Conservation (phyloP, 2,329 filamentous ascomycete species). For the Neofusicoccum laricinum region DNA sequence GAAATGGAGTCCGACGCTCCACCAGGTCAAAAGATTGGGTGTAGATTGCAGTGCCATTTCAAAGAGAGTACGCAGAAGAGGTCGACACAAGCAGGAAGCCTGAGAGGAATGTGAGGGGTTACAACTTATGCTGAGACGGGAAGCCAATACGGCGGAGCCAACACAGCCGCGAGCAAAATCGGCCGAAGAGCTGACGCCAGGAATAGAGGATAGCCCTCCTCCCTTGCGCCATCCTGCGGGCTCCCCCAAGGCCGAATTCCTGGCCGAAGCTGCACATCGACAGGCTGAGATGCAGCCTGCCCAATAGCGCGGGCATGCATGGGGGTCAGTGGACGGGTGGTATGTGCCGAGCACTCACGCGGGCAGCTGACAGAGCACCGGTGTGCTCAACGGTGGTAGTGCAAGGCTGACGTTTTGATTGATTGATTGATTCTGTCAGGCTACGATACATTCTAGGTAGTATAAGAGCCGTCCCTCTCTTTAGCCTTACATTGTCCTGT, state of each 20-base stretch:
- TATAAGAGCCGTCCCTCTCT: too few relatives aligned
- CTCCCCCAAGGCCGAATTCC: slow-evolving; percentile 10
- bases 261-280: background rate
- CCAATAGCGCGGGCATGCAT: background rate
- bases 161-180: background rate
- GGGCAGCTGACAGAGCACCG: background rate
- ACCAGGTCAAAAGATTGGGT: background rate
- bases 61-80: background rate
- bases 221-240: slow-evolving; percentile 3
- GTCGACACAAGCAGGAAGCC: background rate
- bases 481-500: too few relatives aligned
- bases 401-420: slow-evolving; percentile 6
- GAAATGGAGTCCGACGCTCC: background rate
- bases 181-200: background rate
- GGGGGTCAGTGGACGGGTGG: background rate
- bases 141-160: background rate
- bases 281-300: background rate
- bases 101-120: background rate
- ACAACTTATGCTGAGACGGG: background rate
- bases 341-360: background rate
- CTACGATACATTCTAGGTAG: too few relatives aligned
- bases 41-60: background rate
- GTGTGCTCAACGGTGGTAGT: background rate
- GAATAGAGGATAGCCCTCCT: background rate
- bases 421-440: too few relatives aligned